phyloP scores from a whole-genome alignment of 345 rosid species.

The Draba incana region DNA sequence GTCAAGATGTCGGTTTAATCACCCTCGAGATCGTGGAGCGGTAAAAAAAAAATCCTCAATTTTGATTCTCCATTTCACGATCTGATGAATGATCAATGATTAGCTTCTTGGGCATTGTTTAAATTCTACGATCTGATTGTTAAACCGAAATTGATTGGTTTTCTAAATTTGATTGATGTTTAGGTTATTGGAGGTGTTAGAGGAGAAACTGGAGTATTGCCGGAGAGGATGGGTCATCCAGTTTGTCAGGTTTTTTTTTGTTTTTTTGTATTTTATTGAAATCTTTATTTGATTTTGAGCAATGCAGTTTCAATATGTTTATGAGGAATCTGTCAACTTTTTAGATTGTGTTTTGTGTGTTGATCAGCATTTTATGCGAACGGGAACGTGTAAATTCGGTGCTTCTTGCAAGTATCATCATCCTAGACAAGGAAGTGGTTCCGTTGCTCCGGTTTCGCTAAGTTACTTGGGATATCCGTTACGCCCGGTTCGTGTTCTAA shows the following conservation, averaged over 20 bases:
- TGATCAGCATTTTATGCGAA: slow-evolving; percentile 81
- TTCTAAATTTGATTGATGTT: slow-evolving; percentile 26
- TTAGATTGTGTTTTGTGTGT: neutral
- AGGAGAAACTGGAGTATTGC: slow-evolving; percentile 63
- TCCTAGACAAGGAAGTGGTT: slow-evolving; percentile 75
- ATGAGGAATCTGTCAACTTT: neutral
- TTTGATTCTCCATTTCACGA: slow-evolving; percentile 16
- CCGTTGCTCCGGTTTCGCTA: slow-evolving; percentile 57
- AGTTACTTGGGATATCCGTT: slow-evolving; percentile 82
- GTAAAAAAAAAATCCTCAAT: slow-evolving; percentile 45
- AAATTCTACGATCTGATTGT: no score
- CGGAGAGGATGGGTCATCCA: slow-evolving; percentile 82
- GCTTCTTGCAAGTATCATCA: slow-evolving; percentile 96
- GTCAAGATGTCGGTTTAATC: slow-evolving; percentile 93
- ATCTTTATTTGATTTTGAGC: slow-evolving; percentile 2
- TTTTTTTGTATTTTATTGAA: no score
- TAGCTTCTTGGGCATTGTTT: slow-evolving; percentile 27
- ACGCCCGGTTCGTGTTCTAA: slow-evolving; percentile 69
- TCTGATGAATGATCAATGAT: slow-evolving; percentile 38
- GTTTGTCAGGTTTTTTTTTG: slow-evolving; percentile 75
- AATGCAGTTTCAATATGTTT: slow-evolving; percentile 22
- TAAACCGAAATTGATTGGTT: neutral
- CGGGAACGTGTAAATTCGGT: slow-evolving; percentile 94
- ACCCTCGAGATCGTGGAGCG: slow-evolving; percentile 81
- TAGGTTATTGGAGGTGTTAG: slow-evolving; percentile 68